These are phyloP conservation scores for Cephalotrichum gorgonifer DNA, from an alignment of 2,329 filamentous ascomycete genomes.

Conservation along the genomic window DNA sequence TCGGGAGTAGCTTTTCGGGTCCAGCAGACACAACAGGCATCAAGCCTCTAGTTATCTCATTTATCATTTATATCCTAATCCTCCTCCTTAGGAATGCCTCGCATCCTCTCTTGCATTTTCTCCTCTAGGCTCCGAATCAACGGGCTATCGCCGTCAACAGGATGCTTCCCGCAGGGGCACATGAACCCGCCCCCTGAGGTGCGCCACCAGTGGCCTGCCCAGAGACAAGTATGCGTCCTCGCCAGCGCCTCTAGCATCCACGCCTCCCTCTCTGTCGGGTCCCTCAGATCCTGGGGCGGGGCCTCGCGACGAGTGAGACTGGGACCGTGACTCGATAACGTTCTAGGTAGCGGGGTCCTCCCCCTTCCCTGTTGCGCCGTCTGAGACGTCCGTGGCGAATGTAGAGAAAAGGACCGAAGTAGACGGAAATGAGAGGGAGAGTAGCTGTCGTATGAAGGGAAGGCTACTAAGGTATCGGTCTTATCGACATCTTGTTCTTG, in stretches of 20 bases:
- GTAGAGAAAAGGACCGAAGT: background rate
- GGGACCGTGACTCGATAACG: background rate
- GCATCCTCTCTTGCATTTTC: background rate
- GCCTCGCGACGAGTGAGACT: background rate
- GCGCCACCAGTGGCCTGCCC: slow-evolving; percentile 1
- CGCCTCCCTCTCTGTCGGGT: background rate
- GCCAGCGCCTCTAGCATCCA: background rate
- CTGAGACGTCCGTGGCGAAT: background rate
- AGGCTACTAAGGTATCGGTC: background rate
- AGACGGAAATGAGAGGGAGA: background rate
- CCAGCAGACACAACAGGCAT: background rate
- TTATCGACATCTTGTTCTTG: background rate
- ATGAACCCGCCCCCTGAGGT: background rate
- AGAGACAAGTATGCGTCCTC: slow-evolving; percentile 4
- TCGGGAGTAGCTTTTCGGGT: no score
- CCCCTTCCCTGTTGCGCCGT: background rate
- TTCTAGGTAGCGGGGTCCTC: background rate
- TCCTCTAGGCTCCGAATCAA: background rate
- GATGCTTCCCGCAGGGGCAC: slow-evolving; percentile 2
- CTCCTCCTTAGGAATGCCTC: background rate
- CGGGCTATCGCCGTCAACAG: background rate
- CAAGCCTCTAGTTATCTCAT: background rate
- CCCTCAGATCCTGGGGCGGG: background rate
- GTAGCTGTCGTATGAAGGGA: slow-evolving; percentile 4
- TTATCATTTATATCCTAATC: background rate